Evolutionary conservation across 495 filamentous ascomycete genomes (phyloP).

Genomic region (Hyaloscypha bicolor): DNA sequence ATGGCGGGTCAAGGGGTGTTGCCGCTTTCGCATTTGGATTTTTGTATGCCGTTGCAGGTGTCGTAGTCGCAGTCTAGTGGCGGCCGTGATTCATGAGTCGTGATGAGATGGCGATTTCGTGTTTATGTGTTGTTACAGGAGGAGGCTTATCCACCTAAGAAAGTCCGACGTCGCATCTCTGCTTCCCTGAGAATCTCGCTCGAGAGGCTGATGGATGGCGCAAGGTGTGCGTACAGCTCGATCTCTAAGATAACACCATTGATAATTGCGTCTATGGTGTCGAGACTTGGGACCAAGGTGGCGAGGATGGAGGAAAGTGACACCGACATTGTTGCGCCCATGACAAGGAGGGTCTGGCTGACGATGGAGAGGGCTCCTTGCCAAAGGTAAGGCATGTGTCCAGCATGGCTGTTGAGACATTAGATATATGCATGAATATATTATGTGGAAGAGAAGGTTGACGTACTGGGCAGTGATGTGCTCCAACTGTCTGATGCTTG

Average conservation of each 20-base stretch:
- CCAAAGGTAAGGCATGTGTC: slow-evolving; percentile 86
- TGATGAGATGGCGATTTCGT: neutral
- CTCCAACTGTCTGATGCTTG: slow-evolving; percentile 77
- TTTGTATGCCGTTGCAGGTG: neutral
- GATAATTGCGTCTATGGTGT: slow-evolving; percentile 73
- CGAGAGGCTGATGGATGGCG: slow-evolving; percentile 70
- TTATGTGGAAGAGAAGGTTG: slow-evolving; percentile 3
- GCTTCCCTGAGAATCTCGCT: slow-evolving; percentile 80
- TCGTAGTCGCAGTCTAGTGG: neutral
- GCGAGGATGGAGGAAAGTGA: slow-evolving; percentile 54
- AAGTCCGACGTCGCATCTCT: slow-evolving; percentile 52
- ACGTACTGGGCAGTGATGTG: slow-evolving; percentile 75
- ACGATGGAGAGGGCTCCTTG: slow-evolving; percentile 82
- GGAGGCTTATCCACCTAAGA: slow-evolving; percentile 9
- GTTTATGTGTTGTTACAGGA: neutral
- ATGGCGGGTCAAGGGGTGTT: neutral
- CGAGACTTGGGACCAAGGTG: slow-evolving; percentile 63
- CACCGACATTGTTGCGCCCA: slow-evolving; percentile 83
- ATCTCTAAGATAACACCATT: slow-evolving; percentile 73
- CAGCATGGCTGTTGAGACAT: slow-evolving; percentile 60
- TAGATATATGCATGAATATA: slow-evolving; percentile 8
- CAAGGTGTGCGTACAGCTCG: slow-evolving; percentile 70
- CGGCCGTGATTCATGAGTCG: neutral
- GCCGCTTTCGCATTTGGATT: neutral
- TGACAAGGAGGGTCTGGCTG: slow-evolving; percentile 76